Conservation (phyloP, 208 protist genomes). For the Sergeia podlipaevii region DNA sequence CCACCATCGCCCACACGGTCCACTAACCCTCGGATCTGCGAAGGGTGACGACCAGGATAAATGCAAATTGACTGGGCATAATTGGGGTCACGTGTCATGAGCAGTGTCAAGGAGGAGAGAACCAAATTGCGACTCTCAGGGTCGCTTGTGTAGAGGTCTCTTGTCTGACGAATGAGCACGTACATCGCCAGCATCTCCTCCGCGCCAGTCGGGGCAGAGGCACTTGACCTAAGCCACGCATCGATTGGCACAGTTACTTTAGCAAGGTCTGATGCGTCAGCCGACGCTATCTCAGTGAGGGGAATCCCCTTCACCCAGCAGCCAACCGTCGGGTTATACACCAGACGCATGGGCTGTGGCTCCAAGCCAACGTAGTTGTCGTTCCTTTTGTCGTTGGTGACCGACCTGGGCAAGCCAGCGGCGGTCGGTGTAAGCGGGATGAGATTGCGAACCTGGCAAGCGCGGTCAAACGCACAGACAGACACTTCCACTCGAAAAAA, state of each 20-base stretch:
- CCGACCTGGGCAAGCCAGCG: background rate
- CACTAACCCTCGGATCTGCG: constrained; percentile 15
- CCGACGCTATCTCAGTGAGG: no score
- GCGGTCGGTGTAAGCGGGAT: constrained; percentile 3
- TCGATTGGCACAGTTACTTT: constrained; percentile 13
- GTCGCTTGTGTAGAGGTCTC: background rate
- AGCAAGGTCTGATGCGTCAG: no score
- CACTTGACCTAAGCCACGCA: constrained; percentile 18
- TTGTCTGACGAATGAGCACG: constrained; percentile 11
- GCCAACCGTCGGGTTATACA: constrained; percentile 17
- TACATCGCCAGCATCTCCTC: constrained; percentile 19
- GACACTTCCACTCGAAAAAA: constrained; percentile 12
- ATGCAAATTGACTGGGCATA: background rate
- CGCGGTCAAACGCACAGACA: constrained; percentile 5
- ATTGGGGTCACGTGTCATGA: constrained; percentile 7
- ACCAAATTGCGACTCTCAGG: background rate
- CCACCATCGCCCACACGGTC: constrained; percentile 17
- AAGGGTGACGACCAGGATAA: constrained; percentile 3
- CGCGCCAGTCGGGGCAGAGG: constrained; percentile 3
- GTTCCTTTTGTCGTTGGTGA: background rate
- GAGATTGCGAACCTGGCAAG: constrained; percentile 1
- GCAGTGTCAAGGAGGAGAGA: constrained; percentile 23
- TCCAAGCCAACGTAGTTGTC: background rate
- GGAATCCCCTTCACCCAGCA: constrained; percentile 24
- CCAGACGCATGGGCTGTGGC: constrained; percentile 3